phyloP scores from a whole-genome alignment of 139 green algal genomes.

The Ulvella scutata region DNA sequence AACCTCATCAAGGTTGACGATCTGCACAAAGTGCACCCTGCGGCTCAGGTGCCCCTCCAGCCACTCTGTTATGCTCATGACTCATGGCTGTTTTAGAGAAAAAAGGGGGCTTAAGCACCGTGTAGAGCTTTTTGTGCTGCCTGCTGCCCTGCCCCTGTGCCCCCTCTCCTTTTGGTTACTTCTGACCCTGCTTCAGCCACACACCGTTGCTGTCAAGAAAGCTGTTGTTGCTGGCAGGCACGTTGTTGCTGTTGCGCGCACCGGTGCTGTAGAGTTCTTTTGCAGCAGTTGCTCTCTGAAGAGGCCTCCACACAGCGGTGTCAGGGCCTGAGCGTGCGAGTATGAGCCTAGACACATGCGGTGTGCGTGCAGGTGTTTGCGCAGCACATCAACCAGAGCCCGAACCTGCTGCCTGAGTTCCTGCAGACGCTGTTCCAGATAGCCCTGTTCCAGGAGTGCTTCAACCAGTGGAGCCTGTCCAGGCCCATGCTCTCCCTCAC shows the following conservation, averaged over 20 bases:
- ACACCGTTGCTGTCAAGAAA: too few species aligned
- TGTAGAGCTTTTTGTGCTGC: not conserved
- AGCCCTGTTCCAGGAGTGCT: constrained; percentile 93
- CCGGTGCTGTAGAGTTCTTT: too few species aligned
- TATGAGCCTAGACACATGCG: not conserved
- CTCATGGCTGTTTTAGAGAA: too few species aligned
- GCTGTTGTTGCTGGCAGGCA: too few species aligned
- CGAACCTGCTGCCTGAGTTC: constrained; percentile 38
- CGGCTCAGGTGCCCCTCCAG: constrained; percentile 17
- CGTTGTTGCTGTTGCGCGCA: constrained; percentile 10
- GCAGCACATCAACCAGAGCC: constrained; percentile 19
- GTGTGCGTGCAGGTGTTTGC: constrained; percentile 10
- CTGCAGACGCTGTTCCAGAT: constrained; percentile 88
- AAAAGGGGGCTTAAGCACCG: not conserved
- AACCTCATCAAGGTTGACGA: constrained; percentile 25
- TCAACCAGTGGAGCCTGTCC: constrained; percentile 91
- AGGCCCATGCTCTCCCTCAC: constrained; percentile 93
- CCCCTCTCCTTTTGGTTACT: too few species aligned
- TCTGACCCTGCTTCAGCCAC: too few species aligned
- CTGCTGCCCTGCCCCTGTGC: too few species aligned
- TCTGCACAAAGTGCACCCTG: constrained; percentile 8
- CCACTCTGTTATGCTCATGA: not conserved
- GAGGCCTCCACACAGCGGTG: not conserved
- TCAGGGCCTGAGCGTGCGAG: not conserved
- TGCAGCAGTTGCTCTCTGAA: not conserved